phyloP scores from a whole-genome alignment of 768 basidiomycete genomes.

The Pleurotus cornucopiae region DNA sequence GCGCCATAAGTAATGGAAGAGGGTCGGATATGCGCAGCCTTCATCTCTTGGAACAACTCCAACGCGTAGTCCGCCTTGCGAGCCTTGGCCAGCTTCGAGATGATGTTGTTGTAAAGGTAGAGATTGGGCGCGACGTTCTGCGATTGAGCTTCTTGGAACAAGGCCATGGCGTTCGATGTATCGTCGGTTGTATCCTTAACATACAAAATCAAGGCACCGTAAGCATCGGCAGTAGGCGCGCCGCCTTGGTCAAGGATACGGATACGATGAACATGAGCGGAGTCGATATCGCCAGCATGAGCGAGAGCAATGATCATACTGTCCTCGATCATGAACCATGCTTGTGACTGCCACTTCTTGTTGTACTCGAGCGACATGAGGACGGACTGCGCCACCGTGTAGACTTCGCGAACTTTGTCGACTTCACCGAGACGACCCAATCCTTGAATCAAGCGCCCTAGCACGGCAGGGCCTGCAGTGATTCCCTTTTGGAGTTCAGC shows the following conservation, averaged over 20 bases:
- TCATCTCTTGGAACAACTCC: slow-evolving; percentile 87
- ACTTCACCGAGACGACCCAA: slow-evolving; percentile 63
- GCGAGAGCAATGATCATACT: slow-evolving; percentile 86
- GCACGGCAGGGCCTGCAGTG: slow-evolving; percentile 45
- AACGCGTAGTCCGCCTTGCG: slow-evolving; percentile 89
- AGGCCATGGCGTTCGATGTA: slow-evolving; percentile 76
- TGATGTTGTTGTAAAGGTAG: slow-evolving; percentile 96
- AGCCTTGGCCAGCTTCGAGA: slow-evolving; percentile 92
- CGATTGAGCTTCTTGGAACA: slow-evolving; percentile 75
- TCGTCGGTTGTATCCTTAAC: slow-evolving; percentile 97
- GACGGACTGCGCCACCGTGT: slow-evolving; percentile 62
- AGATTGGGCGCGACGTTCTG: slow-evolving; percentile 73
- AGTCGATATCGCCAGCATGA: slow-evolving; percentile 73
- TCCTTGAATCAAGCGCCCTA: slow-evolving; percentile 62
- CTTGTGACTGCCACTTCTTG: slow-evolving; percentile 43
- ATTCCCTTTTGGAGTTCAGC: slow-evolving; percentile 36
- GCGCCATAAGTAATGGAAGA: slow-evolving; percentile 94
- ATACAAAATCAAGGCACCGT: slow-evolving; percentile 82
- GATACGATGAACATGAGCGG: slow-evolving; percentile 75
- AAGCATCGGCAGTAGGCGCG: slow-evolving; percentile 83
- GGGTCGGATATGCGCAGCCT: slow-evolving; percentile 52
- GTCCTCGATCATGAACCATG: slow-evolving; percentile 83
- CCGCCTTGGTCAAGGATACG: slow-evolving; percentile 76
- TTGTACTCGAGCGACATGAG: slow-evolving; percentile 40
- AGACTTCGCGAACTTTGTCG: slow-evolving; percentile 60